Base-by-base conservation (phyloP, 306 rosid genomes). In the Begonia loranthoides region DNA sequence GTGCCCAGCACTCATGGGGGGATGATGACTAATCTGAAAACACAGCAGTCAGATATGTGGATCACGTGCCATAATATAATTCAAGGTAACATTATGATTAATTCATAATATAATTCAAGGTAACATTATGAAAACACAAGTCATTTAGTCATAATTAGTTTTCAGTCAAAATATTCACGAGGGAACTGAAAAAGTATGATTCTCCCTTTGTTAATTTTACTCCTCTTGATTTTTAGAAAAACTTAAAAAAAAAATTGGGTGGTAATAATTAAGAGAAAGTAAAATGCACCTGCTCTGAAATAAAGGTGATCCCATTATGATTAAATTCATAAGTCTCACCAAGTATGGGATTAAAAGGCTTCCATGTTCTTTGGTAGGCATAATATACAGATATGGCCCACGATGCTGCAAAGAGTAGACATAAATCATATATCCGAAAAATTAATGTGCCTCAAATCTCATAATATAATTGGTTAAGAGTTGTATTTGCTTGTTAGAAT, bases 1-100 rank as follows among this genome's bases (percentile, higher is more conserved):
- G 62, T 81, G 95, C 47, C 77, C 97, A 54, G 87, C 97, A 75
- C 97, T 73, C 93, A 75, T 88, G 54, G 97, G 97, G 60, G 95
- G 97, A 71, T 88, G 97, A 75, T 88, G 97, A 70, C 95, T 77
- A 41, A 88, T 89, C 97, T 88, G 74, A 54, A 72, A 69, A 51
- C 36, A 28, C 36, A 28, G 6, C 36, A 28, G 9, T 8, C 36
- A 28, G 36, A 28, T 28, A 28, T 28, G 5, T 28, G 36, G 4
- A 28, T 28, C 36, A 28, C 1, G 9, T 3, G 36, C 9, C 36
- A 28, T 19, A 28, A 28, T 28, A 7, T 28, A 28, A 28, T 28
- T 28, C 36, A 28, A 28, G 36, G 36, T 2, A 28, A 28, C 36
- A n/a, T n/a, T n/a, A n/a, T n/a, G n/a, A n/a, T n/a, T n/a, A n/a